Base-by-base conservation (phyloP, 345 rosid species). In the Moricandia arvensis region DNA sequence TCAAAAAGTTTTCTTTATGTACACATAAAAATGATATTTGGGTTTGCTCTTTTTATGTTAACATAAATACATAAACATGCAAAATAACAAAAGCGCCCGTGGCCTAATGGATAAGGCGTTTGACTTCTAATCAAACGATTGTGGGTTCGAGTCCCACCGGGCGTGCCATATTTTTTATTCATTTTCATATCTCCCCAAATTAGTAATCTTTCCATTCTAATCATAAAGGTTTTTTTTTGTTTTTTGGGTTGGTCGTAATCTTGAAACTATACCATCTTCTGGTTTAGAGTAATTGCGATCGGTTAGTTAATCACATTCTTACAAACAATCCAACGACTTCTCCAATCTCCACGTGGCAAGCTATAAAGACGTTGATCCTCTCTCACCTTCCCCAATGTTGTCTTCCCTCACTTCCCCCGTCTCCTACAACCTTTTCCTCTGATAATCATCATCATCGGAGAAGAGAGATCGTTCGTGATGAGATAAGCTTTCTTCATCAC, bases 61-160 rank as follows among this genome's bases (percentile, higher is more conserved):
- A n/a, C n/a, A n/a, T n/a, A n/a, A n/a, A n/a, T n/a, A n/a, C n/a
- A n/a, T n/a, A n/a, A n/a, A n/a, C n/a, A n/a, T n/a, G n/a, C n/a
- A n/a, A n/a, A n/a, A n/a, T n/a, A 55, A 2, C 33, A 51, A 30
- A 24, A 8, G 80, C 80, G 26, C 80, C 80, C 86, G 83, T 86
- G 95, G 90, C 91, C 93, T 87, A 88, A 91, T 85, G 93, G 93
- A 89, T 86, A 86, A 89, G 89, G 88, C 90, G 89, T 80, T 80
- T 85, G 91, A 84, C 87, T 90, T 89, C 88, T 88, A 85, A 87
- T 91, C 91, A 87, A 81, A 75, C 85, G 95, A 88, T 86, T 91
- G 93, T 90, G 93, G 87, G 91, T 88, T 86, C 86, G 89, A 86
- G 87, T 87, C 89, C 87, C 90, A 87, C 87, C 83, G 86, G 85